Evolutionary conservation across 2,329 filamentous ascomycete species (phyloP).

Genomic region (Colletotrichum aenigma): DNA sequence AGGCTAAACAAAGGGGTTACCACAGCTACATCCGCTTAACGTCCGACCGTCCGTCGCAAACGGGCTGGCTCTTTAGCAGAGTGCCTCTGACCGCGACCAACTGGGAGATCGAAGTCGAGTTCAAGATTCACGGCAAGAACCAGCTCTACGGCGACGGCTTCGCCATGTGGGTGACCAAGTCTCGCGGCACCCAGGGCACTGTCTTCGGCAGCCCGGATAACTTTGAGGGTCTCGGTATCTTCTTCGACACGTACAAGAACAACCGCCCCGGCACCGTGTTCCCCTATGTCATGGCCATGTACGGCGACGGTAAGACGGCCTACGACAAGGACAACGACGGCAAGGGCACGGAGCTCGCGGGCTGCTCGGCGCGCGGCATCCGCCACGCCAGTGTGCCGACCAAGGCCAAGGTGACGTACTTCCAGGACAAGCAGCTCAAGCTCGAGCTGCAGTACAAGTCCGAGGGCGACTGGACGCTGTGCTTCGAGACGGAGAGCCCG

Average conservation of each 20-base stretch:
- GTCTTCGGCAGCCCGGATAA: conserved; percentile 89
- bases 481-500: conserved; percentile 77
- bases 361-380: conserved; percentile 92
- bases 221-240: conserved; percentile 94
- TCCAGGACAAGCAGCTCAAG: conserved; percentile 90
- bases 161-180: conserved; percentile 97
- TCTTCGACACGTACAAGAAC: conserved; percentile 99
- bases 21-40: conserved; percentile 88
- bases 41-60: conserved; percentile 86
- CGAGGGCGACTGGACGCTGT: conserved; percentile 85
- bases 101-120: conserved; percentile 97
- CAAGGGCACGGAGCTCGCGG: conserved; percentile 89
- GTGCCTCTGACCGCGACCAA: conserved; percentile 96
- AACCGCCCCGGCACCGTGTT: conserved; percentile 95
- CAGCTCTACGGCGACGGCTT: conserved; percentile 95
- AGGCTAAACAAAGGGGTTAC: conserved; percentile 23
- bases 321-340: conserved; percentile 97
- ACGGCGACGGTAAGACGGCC: conserved; percentile 84
- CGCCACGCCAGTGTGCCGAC: conserved; percentile 81
- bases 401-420: conserved; percentile 89
- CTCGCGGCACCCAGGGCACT: conserved; percentile 78
- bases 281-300: conserved; percentile 98
- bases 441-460: conserved; percentile 94
- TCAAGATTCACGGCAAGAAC: conserved; percentile 88
- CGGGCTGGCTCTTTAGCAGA: conserved; percentile 91